phyloP scores from a whole-genome alignment of 306 rosid species.

The Acmispon strigosus region DNA sequence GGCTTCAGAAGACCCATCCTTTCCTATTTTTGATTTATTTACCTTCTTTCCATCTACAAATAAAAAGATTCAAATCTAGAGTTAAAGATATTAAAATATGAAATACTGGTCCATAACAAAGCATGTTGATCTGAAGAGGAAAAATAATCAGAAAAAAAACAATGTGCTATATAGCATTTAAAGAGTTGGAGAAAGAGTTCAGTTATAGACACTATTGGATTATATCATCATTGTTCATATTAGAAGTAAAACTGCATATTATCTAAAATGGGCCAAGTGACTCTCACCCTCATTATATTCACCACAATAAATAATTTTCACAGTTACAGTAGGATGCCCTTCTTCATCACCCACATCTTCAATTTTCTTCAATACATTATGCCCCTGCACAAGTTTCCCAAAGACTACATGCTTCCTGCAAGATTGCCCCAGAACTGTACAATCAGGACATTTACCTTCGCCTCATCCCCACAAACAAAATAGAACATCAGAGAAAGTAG shows the following conservation, averaged over 20 bases:
- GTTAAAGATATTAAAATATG: not conserved
- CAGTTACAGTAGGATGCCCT: constrained; percentile 80
- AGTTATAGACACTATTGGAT: too few species aligned
- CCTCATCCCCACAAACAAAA: not conserved
- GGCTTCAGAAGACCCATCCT: constrained; percentile 48
- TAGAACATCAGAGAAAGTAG: not conserved
- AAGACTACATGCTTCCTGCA: constrained; percentile 83
- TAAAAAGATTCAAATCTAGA: not conserved
- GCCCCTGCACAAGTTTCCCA: constrained; percentile 85
- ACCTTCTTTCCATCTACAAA: constrained; percentile 56
- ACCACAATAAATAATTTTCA: constrained; percentile 84
- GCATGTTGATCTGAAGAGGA: not conserved
- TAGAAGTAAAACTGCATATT: not conserved
- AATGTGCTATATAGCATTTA: not conserved
- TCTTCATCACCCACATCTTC: constrained; percentile 77
- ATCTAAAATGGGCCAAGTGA: not conserved
- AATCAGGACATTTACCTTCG: not conserved
- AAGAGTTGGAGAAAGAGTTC: not conserved
- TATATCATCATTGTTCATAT: not conserved
- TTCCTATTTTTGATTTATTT: constrained; percentile 37
- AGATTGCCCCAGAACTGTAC: constrained; percentile 4
- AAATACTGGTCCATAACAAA: not conserved
- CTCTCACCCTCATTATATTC: constrained; percentile 70
- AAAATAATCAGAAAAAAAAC: not conserved
- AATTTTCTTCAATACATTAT: constrained; percentile 58